These are phyloP conservation scores for Termitomyces sp. DNA, from an alignment of 768 basidiomycete genomes.

Conservation along the genomic window DNA sequence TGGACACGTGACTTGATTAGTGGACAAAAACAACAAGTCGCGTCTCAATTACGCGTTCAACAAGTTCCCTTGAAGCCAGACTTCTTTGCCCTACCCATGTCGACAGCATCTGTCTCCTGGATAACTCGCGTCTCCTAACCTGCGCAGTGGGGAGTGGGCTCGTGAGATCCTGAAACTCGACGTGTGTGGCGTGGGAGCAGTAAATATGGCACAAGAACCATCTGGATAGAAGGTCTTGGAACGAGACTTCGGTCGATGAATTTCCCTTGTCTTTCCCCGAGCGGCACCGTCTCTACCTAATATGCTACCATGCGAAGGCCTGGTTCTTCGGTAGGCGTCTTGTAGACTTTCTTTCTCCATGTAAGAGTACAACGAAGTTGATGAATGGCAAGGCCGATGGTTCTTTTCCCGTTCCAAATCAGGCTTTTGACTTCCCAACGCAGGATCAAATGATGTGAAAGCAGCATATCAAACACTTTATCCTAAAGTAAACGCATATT, in stretches of 20 bases:
- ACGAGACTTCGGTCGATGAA: conserved; percentile 21
- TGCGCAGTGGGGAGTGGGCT: not conserved
- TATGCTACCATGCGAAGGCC: conserved; percentile 5
- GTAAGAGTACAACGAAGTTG: conserved; percentile 1
- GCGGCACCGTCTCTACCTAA: conserved; percentile 17
- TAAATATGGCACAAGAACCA: conserved; percentile 10
- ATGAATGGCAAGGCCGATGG: conserved; percentile 8
- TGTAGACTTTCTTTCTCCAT: conserved; percentile 3
- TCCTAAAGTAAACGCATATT: conserved; percentile 10
- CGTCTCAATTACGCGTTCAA: too few relatives aligned
- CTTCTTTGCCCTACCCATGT: not conserved
- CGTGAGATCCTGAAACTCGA: not conserved
- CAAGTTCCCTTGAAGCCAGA: too few relatives aligned
- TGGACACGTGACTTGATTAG: not conserved
- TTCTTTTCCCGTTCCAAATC: conserved; percentile 5
- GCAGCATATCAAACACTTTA: conserved; percentile 16
- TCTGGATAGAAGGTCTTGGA: conserved; percentile 5
- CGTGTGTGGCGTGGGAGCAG: conserved; percentile 14
- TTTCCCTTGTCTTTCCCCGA: conserved; percentile 21
- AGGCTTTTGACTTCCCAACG: conserved; percentile 10
- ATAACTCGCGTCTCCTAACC: not conserved
- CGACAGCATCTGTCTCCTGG: conserved; percentile 1
- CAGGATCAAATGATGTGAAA: conserved; percentile 18
- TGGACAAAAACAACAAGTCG: not conserved
- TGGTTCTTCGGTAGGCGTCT: conserved; percentile 9